Conservation (phyloP, 1,284 basidiomycete species). For the Ganoderma meredithae region DNA sequence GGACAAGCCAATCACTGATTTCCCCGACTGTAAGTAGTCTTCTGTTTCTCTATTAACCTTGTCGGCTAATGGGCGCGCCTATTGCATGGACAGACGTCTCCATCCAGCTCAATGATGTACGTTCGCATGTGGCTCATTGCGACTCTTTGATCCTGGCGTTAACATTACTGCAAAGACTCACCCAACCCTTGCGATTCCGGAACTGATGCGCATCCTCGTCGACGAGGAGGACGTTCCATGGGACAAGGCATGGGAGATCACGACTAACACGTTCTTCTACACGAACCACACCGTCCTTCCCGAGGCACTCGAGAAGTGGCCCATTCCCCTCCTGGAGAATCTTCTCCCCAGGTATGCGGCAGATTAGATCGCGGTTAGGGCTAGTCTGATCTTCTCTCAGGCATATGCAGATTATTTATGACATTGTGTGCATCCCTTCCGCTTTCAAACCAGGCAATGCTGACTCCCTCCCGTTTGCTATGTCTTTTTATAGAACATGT, state of each 20-base stretch:
- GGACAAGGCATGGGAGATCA: conserved; percentile 86
- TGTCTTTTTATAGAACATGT: conserved; percentile 54
- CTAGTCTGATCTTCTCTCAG: conserved; percentile 36
- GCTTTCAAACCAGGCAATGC: background rate
- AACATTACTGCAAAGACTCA: conserved; percentile 71
- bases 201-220: conserved; percentile 88
- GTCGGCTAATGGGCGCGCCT: too few species aligned
- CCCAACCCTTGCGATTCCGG: conserved; percentile 93
- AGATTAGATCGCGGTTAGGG: background rate
- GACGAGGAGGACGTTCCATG: conserved; percentile 91
- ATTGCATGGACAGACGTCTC: conserved; percentile 65
- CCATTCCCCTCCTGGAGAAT: conserved; percentile 82
- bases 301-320: conserved; percentile 88
- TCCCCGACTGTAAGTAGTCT: conserved; percentile 76
- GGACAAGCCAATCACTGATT: conserved; percentile 75
- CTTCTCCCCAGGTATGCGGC: conserved; percentile 66
- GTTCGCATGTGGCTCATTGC: conserved; percentile 31
- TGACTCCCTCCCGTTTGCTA: conserved; percentile 1
- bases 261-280: conserved; percentile 90
- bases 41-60: background rate
- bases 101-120: conserved; percentile 88
- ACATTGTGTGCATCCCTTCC: conserved; percentile 64
- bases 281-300: conserved; percentile 91
- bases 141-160: background rate
- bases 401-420: conserved; percentile 91